phyloP scores from a whole-genome alignment of 345 rosid species.

The Pugionium cornutum region DNA sequence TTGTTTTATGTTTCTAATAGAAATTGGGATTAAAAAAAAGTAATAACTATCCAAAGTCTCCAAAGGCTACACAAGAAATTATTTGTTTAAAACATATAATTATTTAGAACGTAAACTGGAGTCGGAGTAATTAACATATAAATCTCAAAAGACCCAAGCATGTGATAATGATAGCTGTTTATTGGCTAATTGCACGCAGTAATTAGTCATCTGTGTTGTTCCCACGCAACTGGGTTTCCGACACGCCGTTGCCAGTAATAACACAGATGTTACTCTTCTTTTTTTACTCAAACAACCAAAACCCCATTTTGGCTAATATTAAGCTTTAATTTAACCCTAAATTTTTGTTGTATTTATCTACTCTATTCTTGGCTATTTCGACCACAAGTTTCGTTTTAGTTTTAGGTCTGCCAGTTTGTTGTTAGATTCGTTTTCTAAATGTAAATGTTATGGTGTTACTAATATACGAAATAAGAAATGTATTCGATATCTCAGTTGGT shows the following conservation, averaged over 20 bases:
- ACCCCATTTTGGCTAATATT: not conserved
- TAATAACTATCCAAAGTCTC: slow-evolving; percentile 31
- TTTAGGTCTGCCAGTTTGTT: not conserved
- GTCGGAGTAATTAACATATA: slow-evolving; percentile 14
- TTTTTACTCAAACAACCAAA: slow-evolving; percentile 18
- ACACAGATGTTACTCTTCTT: slow-evolving; percentile 11
- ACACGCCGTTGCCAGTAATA: slow-evolving; percentile 13
- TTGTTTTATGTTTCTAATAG: slow-evolving; percentile 15
- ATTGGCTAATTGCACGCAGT: slow-evolving; percentile 12
- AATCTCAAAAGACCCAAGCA: slow-evolving; percentile 24
- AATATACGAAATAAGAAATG: not conserved
- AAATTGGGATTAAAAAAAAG: not conserved
- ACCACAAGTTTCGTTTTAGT: not conserved
- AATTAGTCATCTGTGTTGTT: slow-evolving; percentile 31
- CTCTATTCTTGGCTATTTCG: not conserved
- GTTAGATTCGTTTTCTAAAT: not conserved
- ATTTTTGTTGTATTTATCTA: not conserved
- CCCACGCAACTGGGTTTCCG: slow-evolving; percentile 34
- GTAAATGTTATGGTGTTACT: no score
- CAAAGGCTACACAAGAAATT: slow-evolving; percentile 22
- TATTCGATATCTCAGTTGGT: no score
- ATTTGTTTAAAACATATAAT: not conserved
- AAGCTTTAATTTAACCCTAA: not conserved
- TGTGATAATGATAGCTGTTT: slow-evolving; percentile 39
- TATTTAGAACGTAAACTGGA: slow-evolving; percentile 18